Percentiles rank a stretch among this genome's conserved stretches.
Conservation (phyloP, 306 rosid species). For the Medicago ruthenica region DNA sequence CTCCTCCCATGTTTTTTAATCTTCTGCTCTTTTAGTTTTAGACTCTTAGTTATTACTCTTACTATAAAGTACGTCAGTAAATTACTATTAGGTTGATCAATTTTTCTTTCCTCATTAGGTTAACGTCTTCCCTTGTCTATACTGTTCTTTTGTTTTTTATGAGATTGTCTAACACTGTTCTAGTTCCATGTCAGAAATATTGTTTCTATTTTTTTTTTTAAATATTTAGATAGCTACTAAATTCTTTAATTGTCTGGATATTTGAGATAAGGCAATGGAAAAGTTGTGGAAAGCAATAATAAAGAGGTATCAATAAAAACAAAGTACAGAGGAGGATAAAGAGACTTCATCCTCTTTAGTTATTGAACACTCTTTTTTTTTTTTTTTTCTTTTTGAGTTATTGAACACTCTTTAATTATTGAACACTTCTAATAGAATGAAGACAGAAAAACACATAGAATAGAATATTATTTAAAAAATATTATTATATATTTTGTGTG, state of each 20-base stretch:
- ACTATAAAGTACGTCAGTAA: neutral
- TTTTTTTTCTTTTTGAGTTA: too few relatives aligned
- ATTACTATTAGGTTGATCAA: neutral
- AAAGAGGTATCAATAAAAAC: constrained; percentile 25
- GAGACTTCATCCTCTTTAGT: neutral
- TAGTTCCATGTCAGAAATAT: constrained; percentile 34
- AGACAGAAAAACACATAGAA: neutral
- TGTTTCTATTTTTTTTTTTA: neutral
- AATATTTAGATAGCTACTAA: neutral
- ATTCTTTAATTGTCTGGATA: constrained; percentile 23
- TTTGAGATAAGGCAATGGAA: constrained; percentile 19
- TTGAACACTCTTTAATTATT: neutral
- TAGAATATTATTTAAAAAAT: too few relatives aligned
- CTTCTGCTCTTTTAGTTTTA: neutral
- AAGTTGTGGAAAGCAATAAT: constrained; percentile 32
- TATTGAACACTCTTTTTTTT: neutral
- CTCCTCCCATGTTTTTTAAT: neutral
- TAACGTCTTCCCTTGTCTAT: constrained; percentile 10
- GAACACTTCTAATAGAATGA: neutral
- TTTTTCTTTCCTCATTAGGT: constrained; percentile 27
- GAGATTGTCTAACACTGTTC: neutral
- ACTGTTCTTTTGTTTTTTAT: too few relatives aligned
- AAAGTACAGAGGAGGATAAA: neutral
- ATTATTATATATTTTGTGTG: neutral
- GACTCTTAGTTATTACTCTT: neutral